Conservation (phyloP, 139 green algal genomes). For the Chlorella sp. region DNA sequence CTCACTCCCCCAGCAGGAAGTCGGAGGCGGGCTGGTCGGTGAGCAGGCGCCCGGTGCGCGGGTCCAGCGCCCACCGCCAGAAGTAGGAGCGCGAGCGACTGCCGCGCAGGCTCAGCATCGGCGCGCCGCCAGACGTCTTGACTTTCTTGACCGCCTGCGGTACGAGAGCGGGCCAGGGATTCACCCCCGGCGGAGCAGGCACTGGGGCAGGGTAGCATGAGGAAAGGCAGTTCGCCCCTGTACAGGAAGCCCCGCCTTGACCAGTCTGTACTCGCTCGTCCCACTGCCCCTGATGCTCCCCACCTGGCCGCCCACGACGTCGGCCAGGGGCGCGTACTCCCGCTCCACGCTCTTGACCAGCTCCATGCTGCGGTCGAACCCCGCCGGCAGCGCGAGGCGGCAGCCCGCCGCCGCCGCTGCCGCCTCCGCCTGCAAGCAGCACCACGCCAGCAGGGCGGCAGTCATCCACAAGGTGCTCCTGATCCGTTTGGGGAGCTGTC, state of each 20-base stretch:
- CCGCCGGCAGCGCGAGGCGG: slow-evolving; percentile 14
- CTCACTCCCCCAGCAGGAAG: slow-evolving; percentile 17
- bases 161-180: neutral
- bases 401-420: neutral
- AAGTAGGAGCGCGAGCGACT: slow-evolving; percentile 8
- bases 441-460: too few relatives aligned
- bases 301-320: neutral
- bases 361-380: slow-evolving; percentile 29
- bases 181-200: neutral
- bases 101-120: slow-evolving; percentile 1
- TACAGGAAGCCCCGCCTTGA: too few relatives aligned
- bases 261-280: too few relatives aligned
- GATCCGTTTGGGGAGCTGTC: too few relatives aligned
- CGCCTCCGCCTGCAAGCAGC: slow-evolving; percentile 19
- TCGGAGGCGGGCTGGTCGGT: neutral
- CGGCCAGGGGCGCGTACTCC: neutral
- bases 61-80: slow-evolving; percentile 12
- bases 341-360: slow-evolving; percentile 37
- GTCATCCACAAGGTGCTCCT: too few relatives aligned
- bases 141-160: slow-evolving; percentile 24
- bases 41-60: slow-evolving; percentile 7
- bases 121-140: too few relatives aligned
- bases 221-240: neutral
- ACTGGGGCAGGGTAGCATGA: neutral
- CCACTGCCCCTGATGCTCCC: too few relatives aligned